These are phyloP conservation scores for Cladosporium sp. DNA, from an alignment of 2,329 filamentous ascomycete species.

Conservation along the genomic window DNA sequence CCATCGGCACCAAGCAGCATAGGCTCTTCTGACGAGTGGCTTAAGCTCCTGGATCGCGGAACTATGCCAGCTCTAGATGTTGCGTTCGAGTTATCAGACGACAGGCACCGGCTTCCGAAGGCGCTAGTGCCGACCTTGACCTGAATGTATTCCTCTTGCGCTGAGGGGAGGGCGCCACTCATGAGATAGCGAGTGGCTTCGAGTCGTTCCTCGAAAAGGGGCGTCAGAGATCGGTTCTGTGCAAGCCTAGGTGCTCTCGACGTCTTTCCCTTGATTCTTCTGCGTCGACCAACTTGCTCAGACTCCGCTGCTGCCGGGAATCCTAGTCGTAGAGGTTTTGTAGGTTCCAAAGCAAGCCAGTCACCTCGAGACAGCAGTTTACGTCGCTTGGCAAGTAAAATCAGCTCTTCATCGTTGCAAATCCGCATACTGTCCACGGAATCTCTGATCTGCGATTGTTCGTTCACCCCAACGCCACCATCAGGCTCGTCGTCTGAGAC, in stretches of 20 bases:
- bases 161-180: conserved; percentile 22
- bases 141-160: conserved; percentile 15
- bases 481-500: too few relatives aligned
- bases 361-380: conserved; percentile 26
- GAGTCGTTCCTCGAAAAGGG: conserved; percentile 20
- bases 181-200: conserved; percentile 16
- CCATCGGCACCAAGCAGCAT: conserved; percentile 29
- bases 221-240: conserved; percentile 11
- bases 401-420: conserved; percentile 14
- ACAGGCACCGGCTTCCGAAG: conserved; percentile 25
- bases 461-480: too few relatives aligned
- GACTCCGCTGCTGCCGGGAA: conserved; percentile 20
- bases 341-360: conserved; percentile 28
- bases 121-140: conserved; percentile 31
- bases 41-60: conserved; percentile 21
- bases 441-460: too few relatives aligned
- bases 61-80: conserved; percentile 20
- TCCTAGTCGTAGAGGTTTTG: conserved; percentile 23
- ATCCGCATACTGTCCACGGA: too few relatives aligned
- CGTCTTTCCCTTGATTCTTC: conserved; percentile 20
- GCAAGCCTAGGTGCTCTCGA: conserved; percentile 13
- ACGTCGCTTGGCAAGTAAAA: conserved; percentile 19
- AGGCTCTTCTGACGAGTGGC: conserved; percentile 26
- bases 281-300: conserved; percentile 26
- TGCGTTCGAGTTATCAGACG: conserved; percentile 16